Base-by-base conservation (phyloP, 176 grass and related monocot species). In the Zizania latifolia region DNA sequence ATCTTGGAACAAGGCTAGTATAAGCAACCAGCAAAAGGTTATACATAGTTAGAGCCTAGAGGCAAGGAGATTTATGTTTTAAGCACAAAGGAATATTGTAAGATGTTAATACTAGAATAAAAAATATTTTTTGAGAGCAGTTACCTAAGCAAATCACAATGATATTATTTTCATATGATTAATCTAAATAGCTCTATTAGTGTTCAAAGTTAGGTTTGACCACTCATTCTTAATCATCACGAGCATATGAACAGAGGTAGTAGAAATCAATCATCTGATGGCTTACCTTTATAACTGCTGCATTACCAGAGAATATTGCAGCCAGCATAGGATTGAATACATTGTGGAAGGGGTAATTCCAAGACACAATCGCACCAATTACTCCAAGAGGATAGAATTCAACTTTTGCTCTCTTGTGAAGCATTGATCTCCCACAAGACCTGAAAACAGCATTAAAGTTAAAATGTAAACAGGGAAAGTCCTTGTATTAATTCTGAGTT, bases 281-380 rank as follows among this genome's bases (percentile, higher is more conserved):
- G 68, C 17, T 59, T 91, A 99, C 95, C 89, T 99, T 99, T 71
- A 99, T 90, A 58, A 99, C 95, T 31, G 84, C 95, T 86, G 95
- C 95, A 94, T 99, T 99, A 80, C 95, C 95, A 65, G 89, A 99
- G 76, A 99, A 99, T 19, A 99, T 62, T 65, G 95, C 89, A 32
- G 89, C 91, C 13, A 99, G 84, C 86, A 99, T 86, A 46, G 95
- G 95, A 62, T 99, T 99, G 38, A 94, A 92, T 23, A 99, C 86
- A 84, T 94, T 99, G 48, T 94, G 95, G 74, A 99, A 94, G 17
- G 95, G 95, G 48, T 99, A 99, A 63, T 99, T 99, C 95, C 95
- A 99, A 70, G 95, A 99, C 56, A 99, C 95, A 76, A 99, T 94
- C 4, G 95, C 95, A 58, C 95, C 95, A 82, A 99, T 86, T 8